phyloP scores from a whole-genome alignment of 1,139 yeast species.

The Blastobotrys proliferans region DNA sequence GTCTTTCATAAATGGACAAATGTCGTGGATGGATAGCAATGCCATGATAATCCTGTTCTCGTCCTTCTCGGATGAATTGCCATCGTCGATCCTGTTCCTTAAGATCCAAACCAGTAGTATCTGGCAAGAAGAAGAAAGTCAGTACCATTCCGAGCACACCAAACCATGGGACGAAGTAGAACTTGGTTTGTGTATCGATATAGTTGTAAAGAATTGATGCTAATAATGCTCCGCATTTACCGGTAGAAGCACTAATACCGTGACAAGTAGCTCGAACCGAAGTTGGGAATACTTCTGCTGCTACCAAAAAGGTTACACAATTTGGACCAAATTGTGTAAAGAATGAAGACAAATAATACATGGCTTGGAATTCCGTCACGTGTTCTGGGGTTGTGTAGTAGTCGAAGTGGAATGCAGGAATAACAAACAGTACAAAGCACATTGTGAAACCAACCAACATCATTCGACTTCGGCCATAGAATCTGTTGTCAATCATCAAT shows the following conservation, averaged over 20 bases:
- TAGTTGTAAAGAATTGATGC: constrained; percentile 64
- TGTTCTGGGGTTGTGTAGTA: constrained; percentile 43
- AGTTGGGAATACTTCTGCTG: constrained; percentile 97
- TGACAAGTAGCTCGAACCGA: constrained; percentile 97
- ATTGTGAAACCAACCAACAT: constrained; percentile 58
- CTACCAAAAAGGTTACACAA: constrained; percentile 90
- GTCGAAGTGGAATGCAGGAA: constrained; percentile 60
- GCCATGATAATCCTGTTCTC: constrained; percentile 37
- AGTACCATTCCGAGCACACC: constrained; percentile 37
- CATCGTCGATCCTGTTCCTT: constrained; percentile 39
- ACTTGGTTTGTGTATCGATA: constrained; percentile 33
- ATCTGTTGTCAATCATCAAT: constrained; percentile 51
- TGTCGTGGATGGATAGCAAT: constrained; percentile 37
- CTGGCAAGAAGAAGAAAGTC: constrained; percentile 36
- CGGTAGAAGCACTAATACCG: constrained; percentile 93
- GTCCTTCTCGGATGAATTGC: constrained; percentile 34
- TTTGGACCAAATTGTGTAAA: constrained; percentile 82
- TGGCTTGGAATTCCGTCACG: constrained; percentile 52
- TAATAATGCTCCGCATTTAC: constrained; percentile 95
- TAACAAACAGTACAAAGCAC: constrained; percentile 54
- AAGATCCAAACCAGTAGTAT: constrained; percentile 37
- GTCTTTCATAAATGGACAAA: constrained; percentile 36
- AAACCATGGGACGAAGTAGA: constrained; percentile 39
- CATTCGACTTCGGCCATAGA: constrained; percentile 56
- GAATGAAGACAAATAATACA: constrained; percentile 60